These are phyloP conservation scores for Sungouiozyma intestinalis DNA, from an alignment of 805 yeast species.

Conservation along the genomic window DNA sequence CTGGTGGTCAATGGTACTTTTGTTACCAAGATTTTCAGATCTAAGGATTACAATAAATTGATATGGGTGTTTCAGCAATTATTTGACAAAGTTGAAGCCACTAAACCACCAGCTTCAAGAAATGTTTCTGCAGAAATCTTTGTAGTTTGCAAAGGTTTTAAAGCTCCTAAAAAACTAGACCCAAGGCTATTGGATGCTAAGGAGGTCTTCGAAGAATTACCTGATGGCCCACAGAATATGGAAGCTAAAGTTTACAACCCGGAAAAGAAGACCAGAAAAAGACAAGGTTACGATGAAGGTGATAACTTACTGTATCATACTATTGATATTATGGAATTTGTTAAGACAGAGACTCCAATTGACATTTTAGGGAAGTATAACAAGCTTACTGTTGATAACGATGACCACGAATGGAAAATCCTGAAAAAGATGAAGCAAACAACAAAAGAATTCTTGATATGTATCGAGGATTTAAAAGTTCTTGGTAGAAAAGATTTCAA, in stretches of 20 bases:
- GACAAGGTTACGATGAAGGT: slow-evolving; percentile 97
- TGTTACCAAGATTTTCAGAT: slow-evolving; percentile 93
- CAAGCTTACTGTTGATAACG: slow-evolving; percentile 47
- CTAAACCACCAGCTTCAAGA: slow-evolving; percentile 98
- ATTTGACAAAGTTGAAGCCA: slow-evolving; percentile 94
- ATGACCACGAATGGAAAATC: slow-evolving; percentile 61
- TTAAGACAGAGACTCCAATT: slow-evolving; percentile 74
- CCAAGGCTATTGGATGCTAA: slow-evolving; percentile 86
- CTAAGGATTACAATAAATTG: slow-evolving; percentile 95
- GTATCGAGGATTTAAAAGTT: slow-evolving; percentile 85
- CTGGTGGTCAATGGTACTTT: slow-evolving; percentile 86
- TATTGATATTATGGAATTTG: slow-evolving; percentile 68
- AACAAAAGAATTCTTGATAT: slow-evolving; percentile 66
- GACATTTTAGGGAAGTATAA: slow-evolving; percentile 66
- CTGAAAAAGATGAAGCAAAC: slow-evolving; percentile 66
- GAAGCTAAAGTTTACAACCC: slow-evolving; percentile 94
- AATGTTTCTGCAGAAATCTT: slow-evolving; percentile 98
- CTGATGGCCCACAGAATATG: slow-evolving; percentile 60
- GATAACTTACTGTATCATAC: slow-evolving; percentile 65
- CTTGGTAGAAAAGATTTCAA: slow-evolving; percentile 92
- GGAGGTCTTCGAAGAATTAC: slow-evolving; percentile 88
- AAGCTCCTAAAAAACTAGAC: slow-evolving; percentile 91
- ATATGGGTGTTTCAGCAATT: slow-evolving; percentile 97
- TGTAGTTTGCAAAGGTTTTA: slow-evolving; percentile 91
- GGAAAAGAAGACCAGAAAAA: slow-evolving; percentile 76